Conservation (phyloP, 257 asterid genomes). For the Solanum piurae region DNA sequence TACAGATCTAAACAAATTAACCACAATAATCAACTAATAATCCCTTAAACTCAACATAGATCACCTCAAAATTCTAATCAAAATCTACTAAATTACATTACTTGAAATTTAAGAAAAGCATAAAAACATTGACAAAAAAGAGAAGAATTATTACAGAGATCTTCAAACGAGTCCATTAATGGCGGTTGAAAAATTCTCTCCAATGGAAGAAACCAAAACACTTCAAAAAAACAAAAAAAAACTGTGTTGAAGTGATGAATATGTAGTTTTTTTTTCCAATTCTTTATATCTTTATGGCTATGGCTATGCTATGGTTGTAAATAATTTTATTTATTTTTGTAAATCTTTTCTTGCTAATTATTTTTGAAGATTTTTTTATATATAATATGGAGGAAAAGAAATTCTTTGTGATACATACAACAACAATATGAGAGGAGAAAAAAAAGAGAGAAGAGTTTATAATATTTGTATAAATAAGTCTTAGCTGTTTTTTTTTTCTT, state of each 20-base stretch:
- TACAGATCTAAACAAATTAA: constrained; percentile 37
- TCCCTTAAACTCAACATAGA: constrained; percentile 37
- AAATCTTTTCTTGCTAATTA: background rate
- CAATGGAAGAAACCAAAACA: background rate
- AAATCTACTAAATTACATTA: constrained; percentile 26
- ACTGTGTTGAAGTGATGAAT: background rate
- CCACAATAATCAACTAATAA: constrained; percentile 20
- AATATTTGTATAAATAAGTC: background rate
- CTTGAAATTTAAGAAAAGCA: constrained; percentile 44
- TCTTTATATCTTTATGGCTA: background rate
- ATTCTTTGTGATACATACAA: background rate
- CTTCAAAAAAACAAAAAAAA: background rate
- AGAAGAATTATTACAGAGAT: constrained; percentile 9
- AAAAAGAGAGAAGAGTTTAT: background rate
- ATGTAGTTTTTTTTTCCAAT: background rate
- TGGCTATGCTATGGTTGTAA: background rate
- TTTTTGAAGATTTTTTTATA: background rate
- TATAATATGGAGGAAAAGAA: background rate
- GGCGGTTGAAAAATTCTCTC: background rate
- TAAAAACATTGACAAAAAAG: background rate
- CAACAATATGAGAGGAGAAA: background rate
- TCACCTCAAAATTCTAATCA: constrained; percentile 32
- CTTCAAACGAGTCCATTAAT: background rate
- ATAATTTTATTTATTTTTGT: background rate
- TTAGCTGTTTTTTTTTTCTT: background rate